Evolutionary conservation across 1,139 yeast genomes (phyloP).

Genomic region (Lodderomyces theae): DNA sequence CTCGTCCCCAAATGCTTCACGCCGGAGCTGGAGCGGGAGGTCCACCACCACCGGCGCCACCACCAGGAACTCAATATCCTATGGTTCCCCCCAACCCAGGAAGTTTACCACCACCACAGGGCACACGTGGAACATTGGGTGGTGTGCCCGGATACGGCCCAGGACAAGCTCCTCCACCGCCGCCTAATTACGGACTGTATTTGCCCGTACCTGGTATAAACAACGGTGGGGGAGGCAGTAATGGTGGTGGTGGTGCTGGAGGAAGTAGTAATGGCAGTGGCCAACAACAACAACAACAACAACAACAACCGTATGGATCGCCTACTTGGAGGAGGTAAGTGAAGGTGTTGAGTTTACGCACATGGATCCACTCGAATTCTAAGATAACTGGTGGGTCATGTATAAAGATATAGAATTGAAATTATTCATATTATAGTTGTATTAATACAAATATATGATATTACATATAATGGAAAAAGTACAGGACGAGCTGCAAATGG

Average conservation of each 20-base stretch:
- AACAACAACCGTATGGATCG: conserved; percentile 26
- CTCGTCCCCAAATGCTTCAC: conserved; percentile 16
- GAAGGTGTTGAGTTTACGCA: too few relatives aligned
- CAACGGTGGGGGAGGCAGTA: conserved; percentile 15
- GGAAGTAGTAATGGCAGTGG: conserved; percentile 24
- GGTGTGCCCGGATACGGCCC: conserved; percentile 17
- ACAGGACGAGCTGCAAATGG: too few relatives aligned
- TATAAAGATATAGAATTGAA: too few relatives aligned
- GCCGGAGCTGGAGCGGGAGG: conserved; percentile 18
- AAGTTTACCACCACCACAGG: conserved; percentile 22
- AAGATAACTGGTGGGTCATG: too few relatives aligned
- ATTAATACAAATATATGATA: too few relatives aligned
- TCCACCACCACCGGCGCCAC: conserved; percentile 1
- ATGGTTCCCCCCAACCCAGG: conserved; percentile 14
- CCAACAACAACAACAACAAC: conserved; percentile 30
- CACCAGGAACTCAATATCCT: conserved; percentile 15
- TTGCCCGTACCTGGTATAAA: conserved; percentile 32
- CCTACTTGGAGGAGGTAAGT: conserved; percentile 33
- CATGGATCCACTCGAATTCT: too few relatives aligned
- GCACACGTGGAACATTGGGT: neutral
- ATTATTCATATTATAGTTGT: conserved; percentile 1
- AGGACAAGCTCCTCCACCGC: conserved; percentile 17
- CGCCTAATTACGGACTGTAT: conserved; percentile 36
- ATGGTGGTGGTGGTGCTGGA: conserved; percentile 20
- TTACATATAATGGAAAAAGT: too few relatives aligned